These are phyloP conservation scores for Populus euphratica DNA, from an alignment of 345 rosid species.

Conservation along the genomic window DNA sequence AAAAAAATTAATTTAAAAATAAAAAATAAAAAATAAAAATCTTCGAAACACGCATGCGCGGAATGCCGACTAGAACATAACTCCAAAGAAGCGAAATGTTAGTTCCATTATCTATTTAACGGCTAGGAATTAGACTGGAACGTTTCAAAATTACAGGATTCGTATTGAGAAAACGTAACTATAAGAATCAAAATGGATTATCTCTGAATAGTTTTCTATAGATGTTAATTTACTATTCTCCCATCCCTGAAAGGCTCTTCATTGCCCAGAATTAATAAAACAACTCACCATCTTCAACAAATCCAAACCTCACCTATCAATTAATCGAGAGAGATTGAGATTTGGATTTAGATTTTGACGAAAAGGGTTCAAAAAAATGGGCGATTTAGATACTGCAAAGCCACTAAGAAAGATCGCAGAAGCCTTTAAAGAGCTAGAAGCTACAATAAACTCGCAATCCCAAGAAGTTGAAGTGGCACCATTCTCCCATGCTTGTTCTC, in stretches of 20 bases:
- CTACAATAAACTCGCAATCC: neutral
- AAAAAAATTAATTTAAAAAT: too few relatives aligned
- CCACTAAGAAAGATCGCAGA: slow-evolving; percentile 12
- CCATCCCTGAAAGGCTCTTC: neutral
- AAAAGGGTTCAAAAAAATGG: neutral
- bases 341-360: neutral
- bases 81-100: too few relatives aligned
- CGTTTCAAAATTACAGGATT: neutral
- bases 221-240: neutral
- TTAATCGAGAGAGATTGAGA: neutral
- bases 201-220: neutral
- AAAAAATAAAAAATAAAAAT: too few relatives aligned
- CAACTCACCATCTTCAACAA: neutral
- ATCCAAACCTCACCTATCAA: neutral
- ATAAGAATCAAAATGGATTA: neutral
- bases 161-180: neutral
- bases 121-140: too few relatives aligned
- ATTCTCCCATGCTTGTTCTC: slow-evolving; percentile 79
- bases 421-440: slow-evolving; percentile 12
- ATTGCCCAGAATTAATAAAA: neutral
- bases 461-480: slow-evolving; percentile 54
- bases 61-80: too few relatives aligned
- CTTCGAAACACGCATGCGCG: too few relatives aligned
- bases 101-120: too few relatives aligned
- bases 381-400: neutral